A percentile compares a stretch with the other conserved stretches of the same genome.
Conservation (phyloP, 2,329 filamentous ascomycete species). For the Penicillium sp. region DNA sequence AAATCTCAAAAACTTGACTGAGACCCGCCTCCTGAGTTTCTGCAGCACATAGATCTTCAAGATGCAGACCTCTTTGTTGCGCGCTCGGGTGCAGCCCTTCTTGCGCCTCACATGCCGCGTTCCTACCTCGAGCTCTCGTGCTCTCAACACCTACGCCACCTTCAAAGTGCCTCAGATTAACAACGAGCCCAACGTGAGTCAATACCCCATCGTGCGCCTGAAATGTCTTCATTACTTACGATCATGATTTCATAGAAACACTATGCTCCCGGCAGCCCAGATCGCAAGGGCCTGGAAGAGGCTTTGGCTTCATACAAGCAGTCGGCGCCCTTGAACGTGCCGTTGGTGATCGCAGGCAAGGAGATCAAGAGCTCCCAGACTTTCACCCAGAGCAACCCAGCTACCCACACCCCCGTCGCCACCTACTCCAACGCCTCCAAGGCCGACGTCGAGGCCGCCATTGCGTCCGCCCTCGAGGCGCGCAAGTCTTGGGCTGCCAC, state of each 20-base stretch:
- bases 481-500: slow-evolving; percentile 83
- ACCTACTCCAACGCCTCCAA: slow-evolving; percentile 81
- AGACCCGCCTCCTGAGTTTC: background rate
- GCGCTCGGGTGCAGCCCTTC: slow-evolving; percentile 29
- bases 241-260: slow-evolving; percentile 66
- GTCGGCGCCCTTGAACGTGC: slow-evolving; percentile 73
- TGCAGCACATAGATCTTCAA: slow-evolving; percentile 5
- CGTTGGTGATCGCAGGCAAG: slow-evolving; percentile 80
- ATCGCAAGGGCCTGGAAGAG: slow-evolving; percentile 73
- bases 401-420: slow-evolving; percentile 77
- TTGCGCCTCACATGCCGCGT: slow-evolving; percentile 24
- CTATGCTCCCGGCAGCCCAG: slow-evolving; percentile 79
- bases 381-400: slow-evolving; percentile 74
- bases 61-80: slow-evolving; percentile 36
- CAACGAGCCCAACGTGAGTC: slow-evolving; percentile 92
- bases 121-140: slow-evolving; percentile 26
- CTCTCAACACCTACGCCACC: slow-evolving; percentile 66
- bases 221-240: background rate
- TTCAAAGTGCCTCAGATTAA: slow-evolving; percentile 85
- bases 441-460: slow-evolving; percentile 75
- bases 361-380: slow-evolving; percentile 48
- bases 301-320: slow-evolving; percentile 71
- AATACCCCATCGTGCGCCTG: too few species aligned
- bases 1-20: background rate
- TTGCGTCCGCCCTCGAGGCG: slow-evolving; percentile 80